phyloP scores from a whole-genome alignment of 306 rosid genomes.

The Pterocarpus macrocarpus region DNA sequence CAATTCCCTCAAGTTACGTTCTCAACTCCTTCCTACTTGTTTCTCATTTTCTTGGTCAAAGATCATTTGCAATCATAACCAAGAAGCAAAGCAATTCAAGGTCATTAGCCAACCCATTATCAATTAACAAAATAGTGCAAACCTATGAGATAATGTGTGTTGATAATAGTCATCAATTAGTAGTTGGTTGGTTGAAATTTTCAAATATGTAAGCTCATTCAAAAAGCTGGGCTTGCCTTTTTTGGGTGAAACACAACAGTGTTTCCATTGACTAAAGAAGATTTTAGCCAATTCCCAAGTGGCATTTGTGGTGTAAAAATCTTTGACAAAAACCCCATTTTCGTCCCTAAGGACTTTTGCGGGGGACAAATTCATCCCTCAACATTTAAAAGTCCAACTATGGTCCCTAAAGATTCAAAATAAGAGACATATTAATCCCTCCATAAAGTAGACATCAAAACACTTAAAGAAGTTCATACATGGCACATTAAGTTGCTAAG shows the following conservation, averaged over 20 bases:
- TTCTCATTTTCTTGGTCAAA: slow-evolving; percentile 25
- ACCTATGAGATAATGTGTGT: slow-evolving; percentile 46
- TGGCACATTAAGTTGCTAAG: too few species aligned
- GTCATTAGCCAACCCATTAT: slow-evolving; percentile 1
- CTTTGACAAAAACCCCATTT: too few species aligned
- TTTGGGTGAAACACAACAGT: neutral
- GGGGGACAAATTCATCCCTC: too few species aligned
- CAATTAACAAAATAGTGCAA: slow-evolving; percentile 16
- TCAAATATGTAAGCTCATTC: neutral
- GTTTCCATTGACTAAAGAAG: slow-evolving; percentile 48
- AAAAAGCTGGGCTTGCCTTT: slow-evolving; percentile 19
- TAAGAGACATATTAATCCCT: too few species aligned
- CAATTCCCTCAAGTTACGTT: slow-evolving; percentile 1
- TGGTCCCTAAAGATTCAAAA: too few species aligned
- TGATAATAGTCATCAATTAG: slow-evolving; percentile 36
- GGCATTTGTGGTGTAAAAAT: neutral
- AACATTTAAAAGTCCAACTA: too few species aligned
- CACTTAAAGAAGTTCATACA: too few species aligned
- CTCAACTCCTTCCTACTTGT: neutral
- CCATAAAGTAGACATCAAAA: too few species aligned
- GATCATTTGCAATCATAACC: slow-evolving; percentile 33
- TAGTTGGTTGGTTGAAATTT: neutral
- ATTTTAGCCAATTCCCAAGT: slow-evolving; percentile 14
- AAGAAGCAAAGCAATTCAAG: slow-evolving; percentile 18
- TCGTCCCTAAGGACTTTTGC: too few species aligned